Conservation (phyloP, 495 filamentous ascomycete species). For the Xylaria scruposa region DNA sequence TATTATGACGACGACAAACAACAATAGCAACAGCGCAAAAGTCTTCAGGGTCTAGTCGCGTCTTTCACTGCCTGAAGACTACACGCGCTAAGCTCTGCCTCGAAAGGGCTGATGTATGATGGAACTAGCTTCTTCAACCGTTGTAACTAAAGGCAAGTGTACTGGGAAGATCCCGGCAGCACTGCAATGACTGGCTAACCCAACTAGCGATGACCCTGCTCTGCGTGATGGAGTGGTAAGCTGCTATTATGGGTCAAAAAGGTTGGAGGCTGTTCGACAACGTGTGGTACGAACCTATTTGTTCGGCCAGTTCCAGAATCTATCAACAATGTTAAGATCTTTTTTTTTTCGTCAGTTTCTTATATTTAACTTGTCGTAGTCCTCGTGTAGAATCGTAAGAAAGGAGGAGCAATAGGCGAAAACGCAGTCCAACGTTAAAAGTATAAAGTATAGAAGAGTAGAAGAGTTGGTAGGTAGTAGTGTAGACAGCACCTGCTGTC, state of each 20-base stretch:
- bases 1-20: conserved; percentile 3
- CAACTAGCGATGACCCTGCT: conserved; percentile 40
- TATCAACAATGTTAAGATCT: neutral
- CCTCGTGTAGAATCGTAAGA: neutral
- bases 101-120: conserved; percentile 28
- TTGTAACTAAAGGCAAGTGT: conserved; percentile 24
- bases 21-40: conserved; percentile 21
- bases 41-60: conserved; percentile 27
- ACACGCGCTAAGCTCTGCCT: conserved; percentile 23
- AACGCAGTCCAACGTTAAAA: neutral
- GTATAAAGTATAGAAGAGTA: neutral
- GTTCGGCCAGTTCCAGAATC: neutral
- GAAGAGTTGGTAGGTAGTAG: neutral
- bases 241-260: conserved; percentile 34
- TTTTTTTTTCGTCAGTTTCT: neutral
- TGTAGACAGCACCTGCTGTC: conserved; percentile 6
- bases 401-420: neutral
- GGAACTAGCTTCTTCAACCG: conserved; percentile 25
- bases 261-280: conserved; percentile 27
- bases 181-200: conserved; percentile 34
- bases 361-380: neutral
- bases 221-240: conserved; percentile 38
- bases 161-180: conserved; percentile 26
- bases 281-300: conserved; percentile 21
- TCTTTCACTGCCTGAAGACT: conserved; percentile 14